Base-by-base conservation (phyloP, 148 eudicot species). In the Vaccinium macrocarpon region DNA sequence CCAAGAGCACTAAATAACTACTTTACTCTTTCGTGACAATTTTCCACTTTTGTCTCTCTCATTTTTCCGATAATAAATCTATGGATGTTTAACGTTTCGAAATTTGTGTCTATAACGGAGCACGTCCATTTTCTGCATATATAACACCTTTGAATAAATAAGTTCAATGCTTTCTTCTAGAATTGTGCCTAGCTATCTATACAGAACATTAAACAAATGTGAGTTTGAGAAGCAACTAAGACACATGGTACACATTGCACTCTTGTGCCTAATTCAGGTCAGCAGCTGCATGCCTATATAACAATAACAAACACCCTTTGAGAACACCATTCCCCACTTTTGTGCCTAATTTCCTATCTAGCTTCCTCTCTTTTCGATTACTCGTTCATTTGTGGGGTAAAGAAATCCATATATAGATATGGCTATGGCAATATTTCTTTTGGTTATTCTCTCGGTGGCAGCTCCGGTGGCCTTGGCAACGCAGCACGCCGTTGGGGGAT, bases 401-500 rank as follows among this genome's bases (percentile, higher is more conserved):
- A 14, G 2, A 61, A 5, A 13, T 16, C 53, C 12, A 32, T 9
- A 16, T 16, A 5, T 8, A 18, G 48, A 48, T 2, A 81, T 87
- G 88, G 86, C 81, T 27, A 14, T 84, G n/a, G 78, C 51, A 42
- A 42, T 42, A 79, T 72, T 64, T 2, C 84, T 52, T 35, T 12
- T 81, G 38, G 62, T 87, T 32, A 5, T 87, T 9, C 55, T 87
- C 42, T 50, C 76, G 76, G 14, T 81, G 3, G 81, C 78, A 13
- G 61, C 84, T 23, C 86, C 82, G 53, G 59, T 84, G 21, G 86
- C 61, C 18, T 53, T 51, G 21, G 88, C 71, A 0, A 23, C 11
- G 0, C 71, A 81, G 9, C 84, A 86, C 32, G 23, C 13, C 2
- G 88, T 86, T 4, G 88, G 88, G 21, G 88, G 71, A 32, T 75